Evolutionary conservation across 2,329 filamentous ascomycete genomes (phyloP).

Genomic region (Emericellopsis atlantica): DNA sequence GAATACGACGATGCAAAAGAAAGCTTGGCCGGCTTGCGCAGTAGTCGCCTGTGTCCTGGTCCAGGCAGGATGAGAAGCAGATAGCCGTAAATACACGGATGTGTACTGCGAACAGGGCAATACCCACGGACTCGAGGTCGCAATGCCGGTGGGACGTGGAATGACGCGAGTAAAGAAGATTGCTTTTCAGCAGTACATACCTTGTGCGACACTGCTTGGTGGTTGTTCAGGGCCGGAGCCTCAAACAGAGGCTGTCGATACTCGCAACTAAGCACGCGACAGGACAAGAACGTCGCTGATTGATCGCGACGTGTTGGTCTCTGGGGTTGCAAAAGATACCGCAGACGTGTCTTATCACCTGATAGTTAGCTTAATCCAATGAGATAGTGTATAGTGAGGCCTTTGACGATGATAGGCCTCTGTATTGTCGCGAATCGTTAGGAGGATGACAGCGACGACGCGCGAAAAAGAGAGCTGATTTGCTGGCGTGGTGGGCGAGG

Average conservation of each 20-base stretch:
- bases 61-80: too few species aligned
- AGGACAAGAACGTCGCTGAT: neutral
- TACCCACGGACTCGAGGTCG: too few species aligned
- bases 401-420: slow-evolving; percentile 21
- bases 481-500: slow-evolving; percentile 22
- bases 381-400: slow-evolving; percentile 22
- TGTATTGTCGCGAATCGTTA: slow-evolving; percentile 11
- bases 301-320: neutral
- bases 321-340: neutral
- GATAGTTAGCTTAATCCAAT: slow-evolving; percentile 34
- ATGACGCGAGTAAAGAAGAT: neutral
- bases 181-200: neutral
- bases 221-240: too few species aligned
- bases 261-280: neutral
- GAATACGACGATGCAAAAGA: too few species aligned
- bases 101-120: too few species aligned
- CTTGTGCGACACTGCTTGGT: too few species aligned
- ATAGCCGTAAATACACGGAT: neutral
- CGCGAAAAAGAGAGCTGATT: slow-evolving; percentile 34
- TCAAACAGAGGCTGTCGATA: too few species aligned
- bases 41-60: too few species aligned
- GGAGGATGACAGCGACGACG: slow-evolving; percentile 10
- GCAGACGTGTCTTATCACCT: slow-evolving; percentile 30
- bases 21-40: too few species aligned
- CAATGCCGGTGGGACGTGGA: neutral